These are phyloP conservation scores for Aspergillus sojae DNA, from an alignment of 2,329 filamentous ascomycete species.

Conservation along the genomic window DNA sequence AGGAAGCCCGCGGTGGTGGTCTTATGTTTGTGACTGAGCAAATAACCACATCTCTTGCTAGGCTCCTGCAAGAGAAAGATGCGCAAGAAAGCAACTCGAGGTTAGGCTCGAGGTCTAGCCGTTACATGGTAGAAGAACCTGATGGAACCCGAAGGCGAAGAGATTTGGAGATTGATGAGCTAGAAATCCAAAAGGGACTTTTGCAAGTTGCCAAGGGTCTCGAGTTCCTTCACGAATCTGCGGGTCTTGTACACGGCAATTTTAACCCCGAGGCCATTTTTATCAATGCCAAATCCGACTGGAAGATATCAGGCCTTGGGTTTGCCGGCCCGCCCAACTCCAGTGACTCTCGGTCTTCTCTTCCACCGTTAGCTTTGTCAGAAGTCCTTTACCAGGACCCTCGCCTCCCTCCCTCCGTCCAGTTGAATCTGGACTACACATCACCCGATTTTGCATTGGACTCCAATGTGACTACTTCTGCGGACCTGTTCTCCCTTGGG, in stretches of 20 bases:
- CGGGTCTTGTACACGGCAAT: conserved; percentile 90
- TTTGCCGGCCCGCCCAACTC: conserved; percentile 82
- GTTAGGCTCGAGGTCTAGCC: conserved; percentile 70
- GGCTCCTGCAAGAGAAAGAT: conserved; percentile 83
- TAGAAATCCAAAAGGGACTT: conserved; percentile 96
- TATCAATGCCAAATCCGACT: conserved; percentile 96
- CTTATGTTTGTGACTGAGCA: conserved; percentile 95
- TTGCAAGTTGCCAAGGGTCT: conserved; percentile 91
- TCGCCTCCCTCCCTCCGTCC: conserved; percentile 76
- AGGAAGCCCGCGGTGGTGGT: conserved; percentile 87
- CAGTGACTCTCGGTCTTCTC: conserved; percentile 72
- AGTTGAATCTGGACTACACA: conserved; percentile 89
- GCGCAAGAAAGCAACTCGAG: conserved; percentile 74
- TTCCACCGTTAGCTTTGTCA: conserved; percentile 77
- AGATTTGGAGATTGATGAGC: conserved; percentile 91
- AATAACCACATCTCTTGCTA: conserved; percentile 84
- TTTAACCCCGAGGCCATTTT: conserved; percentile 91
- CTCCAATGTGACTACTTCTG: conserved; percentile 77
- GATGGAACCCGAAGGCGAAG: conserved; percentile 72
- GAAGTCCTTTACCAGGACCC: conserved; percentile 86
- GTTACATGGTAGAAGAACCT: conserved; percentile 78
- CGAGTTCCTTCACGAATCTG: conserved; percentile 94
- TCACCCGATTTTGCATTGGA: conserved; percentile 95
- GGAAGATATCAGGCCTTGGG: conserved; percentile 94
- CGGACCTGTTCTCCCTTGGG: conserved; percentile 93